Base-by-base conservation (phyloP, 2,329 filamentous ascomycete genomes). In the Colletotrichum plurivorum region DNA sequence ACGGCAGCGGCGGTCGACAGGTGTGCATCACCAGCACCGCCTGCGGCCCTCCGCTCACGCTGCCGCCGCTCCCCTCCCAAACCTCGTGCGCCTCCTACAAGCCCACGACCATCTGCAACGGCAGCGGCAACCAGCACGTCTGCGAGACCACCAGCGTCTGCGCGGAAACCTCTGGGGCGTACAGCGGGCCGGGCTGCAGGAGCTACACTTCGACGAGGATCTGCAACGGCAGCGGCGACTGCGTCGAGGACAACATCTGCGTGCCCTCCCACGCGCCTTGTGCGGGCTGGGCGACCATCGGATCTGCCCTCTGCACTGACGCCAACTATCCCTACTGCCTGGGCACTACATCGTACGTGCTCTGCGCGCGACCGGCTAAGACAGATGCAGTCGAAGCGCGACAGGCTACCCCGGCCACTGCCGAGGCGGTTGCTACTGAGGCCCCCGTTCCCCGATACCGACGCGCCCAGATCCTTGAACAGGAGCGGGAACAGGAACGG, bases 141-240 rank as follows among this genome's bases (percentile, higher is more conserved):
- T 60, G 56, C 27, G 45, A 46, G 20, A 60, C 56, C 46, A 60
- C 36, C 46, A 60, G 56, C 27, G 56, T 27, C 15, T 60, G 56
- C 22, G 56, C 56, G 43, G 49, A 10, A 7, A n/a, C 56, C 36
- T 46, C 43, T 10, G 16, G 49, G 56, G 43, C 56, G n/a, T 62
- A 62, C 49, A 62, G 48, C 49, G 59, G 59, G 8, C 22, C 59
- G 7, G 59, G 59, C 22, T 62, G 59, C 22, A 45, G 18, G 27
- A 43, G 31, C 43, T 62, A 62, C 18, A 43, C 59, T 16, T 25
- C 59, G 20, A 62, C 59, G 12, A 43, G 8, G 8, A 45, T 54
- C 48, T 62, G 59, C 46, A 62, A 62, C 59, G 59, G 59, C n/a
- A 62, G 59, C 49, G 48, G 59, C 31, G 59, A 20, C 2, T 61